Evolutionary conservation across 2,329 filamentous ascomycete species (phyloP), one percentile per base, ranked within the genome.

Genomic region (Calonectria pteridis): DNA sequence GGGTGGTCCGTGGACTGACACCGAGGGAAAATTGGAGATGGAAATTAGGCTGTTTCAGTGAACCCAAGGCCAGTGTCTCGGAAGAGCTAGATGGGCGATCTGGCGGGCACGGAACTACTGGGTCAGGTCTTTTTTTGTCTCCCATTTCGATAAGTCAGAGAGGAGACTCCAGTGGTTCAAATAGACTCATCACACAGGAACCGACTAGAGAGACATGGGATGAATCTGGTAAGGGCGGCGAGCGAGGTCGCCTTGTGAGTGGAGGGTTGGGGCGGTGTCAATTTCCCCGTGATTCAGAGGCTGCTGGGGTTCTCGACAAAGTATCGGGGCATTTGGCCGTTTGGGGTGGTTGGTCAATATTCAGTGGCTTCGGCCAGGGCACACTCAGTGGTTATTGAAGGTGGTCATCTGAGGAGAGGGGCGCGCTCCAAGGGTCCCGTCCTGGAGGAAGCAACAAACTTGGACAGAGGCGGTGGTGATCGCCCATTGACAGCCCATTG

Each of bases 31-130:
- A 29, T 53, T 63, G 55, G 35, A 28, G 23, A 67, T 59, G 53
- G 73, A 78, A 72, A 78, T 77, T 79, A 78, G 69, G 37, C 66
- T 76, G 79, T 81, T 80, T 81, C 79, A 80, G 68, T 75, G 51
- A 63, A 40, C 28, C 18, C 20, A 62, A 31, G 29, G 55, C 49
- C 49, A 58, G 40, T 69, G 71, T 69, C 71, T 69, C 71, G 66
- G 49, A 69, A 62, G 51, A 46, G 65, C 66, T 29, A 58, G 50
- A 53, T 43, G 23, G 50, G 37, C 13, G 28, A 55, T 43, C 35
- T 58, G 35, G 50, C 20, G 11, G 65, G 28, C 50, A 58, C 18
- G 31, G 31, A 40, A 62, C 33, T 40, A 40, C 23, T 28, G 20
- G n/a, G 40, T n/a, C 18, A 67, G n/a, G 40, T n/a, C 18, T 58